These are phyloP conservation scores for Copromyces sp. DNA, from an alignment of 495 filamentous ascomycete species.

Conservation along the genomic window DNA sequence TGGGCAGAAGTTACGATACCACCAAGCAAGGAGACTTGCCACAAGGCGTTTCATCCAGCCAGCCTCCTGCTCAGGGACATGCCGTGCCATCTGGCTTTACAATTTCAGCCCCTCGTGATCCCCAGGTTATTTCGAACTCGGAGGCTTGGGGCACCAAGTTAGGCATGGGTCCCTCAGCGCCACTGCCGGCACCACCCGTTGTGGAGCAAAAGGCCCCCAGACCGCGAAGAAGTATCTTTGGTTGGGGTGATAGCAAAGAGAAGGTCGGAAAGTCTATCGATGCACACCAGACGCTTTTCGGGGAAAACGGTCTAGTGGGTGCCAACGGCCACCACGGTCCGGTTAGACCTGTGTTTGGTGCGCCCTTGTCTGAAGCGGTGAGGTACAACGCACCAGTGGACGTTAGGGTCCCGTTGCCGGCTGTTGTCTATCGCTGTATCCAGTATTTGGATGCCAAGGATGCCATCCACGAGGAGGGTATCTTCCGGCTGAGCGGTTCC, in stretches of 20 bases:
- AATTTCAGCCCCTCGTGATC: constrained; percentile 85
- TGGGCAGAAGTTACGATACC: constrained; percentile 60
- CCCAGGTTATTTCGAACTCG: constrained; percentile 74
- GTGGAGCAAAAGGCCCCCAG: constrained; percentile 68
- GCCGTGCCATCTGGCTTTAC: constrained; percentile 34
- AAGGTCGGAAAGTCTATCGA: constrained; percentile 41
- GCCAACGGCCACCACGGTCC: constrained; percentile 44
- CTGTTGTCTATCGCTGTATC: constrained; percentile 95
- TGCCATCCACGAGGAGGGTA: constrained; percentile 81
- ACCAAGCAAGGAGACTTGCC: constrained; percentile 56
- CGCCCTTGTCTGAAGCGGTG: constrained; percentile 77
- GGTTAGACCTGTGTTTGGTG: constrained; percentile 73
- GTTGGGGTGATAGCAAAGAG: constrained; percentile 49
- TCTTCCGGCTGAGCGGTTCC: constrained; percentile 90
- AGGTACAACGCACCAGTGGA: constrained; percentile 64
- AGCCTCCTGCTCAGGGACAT: constrained; percentile 18
- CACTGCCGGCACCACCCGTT: constrained; percentile 37
- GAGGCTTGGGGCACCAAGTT: constrained; percentile 76
- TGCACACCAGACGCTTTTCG: constrained; percentile 37
- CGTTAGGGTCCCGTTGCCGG: constrained; percentile 63
- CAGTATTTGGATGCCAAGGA: constrained; percentile 83
- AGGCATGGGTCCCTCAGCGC: constrained; percentile 16
- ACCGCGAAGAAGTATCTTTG: constrained; percentile 83
- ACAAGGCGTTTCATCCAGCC: constrained; percentile 25
- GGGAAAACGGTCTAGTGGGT: constrained; percentile 14